Evolutionary conservation across 176 grass and related monocot species (phyloP), one percentile per base, ranked within the genome.

Genomic region (Leersia perrieri): DNA sequence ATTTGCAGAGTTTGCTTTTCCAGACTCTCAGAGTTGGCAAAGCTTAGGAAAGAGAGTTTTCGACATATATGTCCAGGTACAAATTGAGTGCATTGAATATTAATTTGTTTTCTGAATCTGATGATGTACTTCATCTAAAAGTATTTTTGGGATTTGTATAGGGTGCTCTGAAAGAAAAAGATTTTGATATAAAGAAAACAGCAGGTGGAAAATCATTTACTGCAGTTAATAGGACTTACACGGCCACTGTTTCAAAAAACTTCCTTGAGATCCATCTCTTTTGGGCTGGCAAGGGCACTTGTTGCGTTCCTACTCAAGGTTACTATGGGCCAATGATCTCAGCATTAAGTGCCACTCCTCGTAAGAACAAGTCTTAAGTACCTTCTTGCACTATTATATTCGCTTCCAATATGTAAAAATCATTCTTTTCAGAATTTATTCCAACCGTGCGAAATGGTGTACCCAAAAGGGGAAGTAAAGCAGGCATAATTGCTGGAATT

Each of bases 251-350:
- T 30, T 88, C 90, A 32, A 87, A 78, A 75, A 97, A 97, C 55
- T 94, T 97, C 60, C 89, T 94, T 20, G 91, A 97, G 84, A 86
- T 97, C 64, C 94, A 97, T 92, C 85, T 94, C 23, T 97, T 97
- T 74, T 97, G 94, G 94, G 83, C 94, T 82, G 94, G 89, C 16
- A 97, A 94, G 77, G 94, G 94, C 25, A 97, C 92, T 85, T 85
- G 87, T 75, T 94, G 90, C 55, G 65, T 94, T 71, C 92, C 92
- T 62, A 85, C 60, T 9, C 78, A 91, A 85, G 92, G 92, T 28
- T 94, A 89, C 73, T 91, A 92, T 27, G 95, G 94, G 2, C 79
- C 89, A 40, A 80, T 81, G 60, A 85, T 97, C 62, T 92, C 95
- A 31, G 92, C 90, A 44, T 83, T 97, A 16, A 97, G 92, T 28